Evolutionary conservation across 2,329 filamentous ascomycete species (phyloP).

Genomic region (Aureobasidium vineae): DNA sequence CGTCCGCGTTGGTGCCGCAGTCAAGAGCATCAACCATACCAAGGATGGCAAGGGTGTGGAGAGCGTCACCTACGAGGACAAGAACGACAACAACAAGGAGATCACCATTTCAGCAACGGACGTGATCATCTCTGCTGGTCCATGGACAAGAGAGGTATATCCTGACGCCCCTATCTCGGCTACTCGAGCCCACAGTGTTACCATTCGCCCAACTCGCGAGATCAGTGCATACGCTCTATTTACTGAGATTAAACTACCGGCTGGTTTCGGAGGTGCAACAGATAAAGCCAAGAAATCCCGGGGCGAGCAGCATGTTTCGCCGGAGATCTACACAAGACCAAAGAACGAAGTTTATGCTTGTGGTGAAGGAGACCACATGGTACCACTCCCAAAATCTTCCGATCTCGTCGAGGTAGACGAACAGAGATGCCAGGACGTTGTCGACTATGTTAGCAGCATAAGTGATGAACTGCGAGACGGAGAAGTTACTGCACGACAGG

Average conservation of each 20-base stretch:
- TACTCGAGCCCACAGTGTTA: conserved; percentile 62
- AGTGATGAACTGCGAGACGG: conserved; percentile 48
- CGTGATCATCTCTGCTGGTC: conserved; percentile 60
- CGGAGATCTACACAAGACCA: conserved; percentile 91
- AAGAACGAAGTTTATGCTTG: conserved; percentile 91
- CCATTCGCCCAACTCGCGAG: conserved; percentile 56
- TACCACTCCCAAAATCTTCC: conserved; percentile 72
- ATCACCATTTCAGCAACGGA: conserved; percentile 56
- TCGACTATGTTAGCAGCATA: conserved; percentile 70
- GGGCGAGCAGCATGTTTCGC: conserved; percentile 65
- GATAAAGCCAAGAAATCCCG: conserved; percentile 31
- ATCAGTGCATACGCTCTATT: conserved; percentile 78
- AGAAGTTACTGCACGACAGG: conserved; percentile 70
- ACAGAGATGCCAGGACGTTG: conserved; percentile 76
- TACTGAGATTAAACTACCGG: conserved; percentile 75
- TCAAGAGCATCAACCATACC: conserved; percentile 63
- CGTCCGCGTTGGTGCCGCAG: conserved; percentile 63
- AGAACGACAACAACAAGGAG: conserved; percentile 46
- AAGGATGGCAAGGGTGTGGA: conserved; percentile 51
- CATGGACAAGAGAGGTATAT: conserved; percentile 58
- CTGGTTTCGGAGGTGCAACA: conserved; percentile 56
- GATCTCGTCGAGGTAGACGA: conserved; percentile 75
- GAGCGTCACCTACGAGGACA: conserved; percentile 62
- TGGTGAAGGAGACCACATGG: conserved; percentile 75
- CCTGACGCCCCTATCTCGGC: conserved; percentile 58